These are phyloP conservation scores for Colletotrichum sp. DNA, from an alignment of 2,329 filamentous ascomycete species.

Conservation along the genomic window DNA sequence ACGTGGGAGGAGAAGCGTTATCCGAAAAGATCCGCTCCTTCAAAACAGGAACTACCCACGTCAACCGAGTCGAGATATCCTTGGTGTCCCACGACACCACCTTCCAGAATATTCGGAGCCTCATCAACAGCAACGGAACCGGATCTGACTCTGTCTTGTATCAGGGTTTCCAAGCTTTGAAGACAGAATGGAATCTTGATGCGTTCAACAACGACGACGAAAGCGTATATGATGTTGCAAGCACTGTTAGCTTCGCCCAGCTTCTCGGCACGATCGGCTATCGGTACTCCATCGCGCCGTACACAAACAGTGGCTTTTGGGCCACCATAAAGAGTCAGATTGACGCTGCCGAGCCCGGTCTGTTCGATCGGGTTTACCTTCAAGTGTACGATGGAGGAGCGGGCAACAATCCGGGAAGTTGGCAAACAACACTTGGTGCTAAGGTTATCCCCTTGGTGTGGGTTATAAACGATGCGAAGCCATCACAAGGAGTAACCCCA, in stretches of 20 bases:
- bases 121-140: conserved; percentile 39
- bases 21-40: conserved; percentile 46
- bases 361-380: conserved; percentile 46
- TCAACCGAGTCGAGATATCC: conserved; percentile 46
- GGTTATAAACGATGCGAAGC: conserved; percentile 53
- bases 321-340: conserved; percentile 30
- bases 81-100: conserved; percentile 41
- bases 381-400: conserved; percentile 52
- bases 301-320: conserved; percentile 46
- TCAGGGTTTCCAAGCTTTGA: conserved; percentile 44
- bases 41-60: conserved; percentile 37
- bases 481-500: conserved; percentile 39
- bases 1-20: conserved; percentile 53
- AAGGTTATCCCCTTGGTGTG: conserved; percentile 48
- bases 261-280: conserved; percentile 47
- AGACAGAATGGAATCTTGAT: conserved; percentile 45
- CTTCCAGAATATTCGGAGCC: conserved; percentile 36
- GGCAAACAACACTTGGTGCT: conserved; percentile 41
- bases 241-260: conserved; percentile 45
- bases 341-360: conserved; percentile 29
- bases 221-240: conserved; percentile 44
- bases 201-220: conserved; percentile 54
- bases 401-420: conserved; percentile 41
- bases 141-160: conserved; percentile 37
- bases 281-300: conserved; percentile 47